Evolutionary conservation across 139 green algal species (phyloP).

Genomic region (Tetradesmus lagerheimii): DNA sequence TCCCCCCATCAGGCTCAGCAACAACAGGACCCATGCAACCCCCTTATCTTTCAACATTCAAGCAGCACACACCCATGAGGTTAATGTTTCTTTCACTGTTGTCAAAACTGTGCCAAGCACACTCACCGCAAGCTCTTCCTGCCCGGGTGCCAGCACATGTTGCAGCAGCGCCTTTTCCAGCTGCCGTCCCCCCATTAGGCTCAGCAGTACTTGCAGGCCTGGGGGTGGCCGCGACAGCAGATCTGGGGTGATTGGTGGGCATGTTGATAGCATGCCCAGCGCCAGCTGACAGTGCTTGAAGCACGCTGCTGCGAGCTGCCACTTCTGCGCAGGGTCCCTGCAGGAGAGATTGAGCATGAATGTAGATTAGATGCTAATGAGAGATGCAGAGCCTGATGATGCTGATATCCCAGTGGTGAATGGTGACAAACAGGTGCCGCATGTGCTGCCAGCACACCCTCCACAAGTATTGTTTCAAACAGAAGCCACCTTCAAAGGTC

Average conservation of each 20-base stretch:
- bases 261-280: neutral
- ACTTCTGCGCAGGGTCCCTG: conserved; percentile 74
- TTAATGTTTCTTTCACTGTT: too few species aligned
- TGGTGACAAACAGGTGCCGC: too few species aligned
- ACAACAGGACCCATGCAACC: too few species aligned
- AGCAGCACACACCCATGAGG: too few species aligned
- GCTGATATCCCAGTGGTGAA: too few species aligned
- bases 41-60: too few species aligned
- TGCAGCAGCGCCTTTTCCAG: conserved; percentile 52
- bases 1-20: conserved; percentile 67
- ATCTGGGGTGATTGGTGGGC: conserved; percentile 21
- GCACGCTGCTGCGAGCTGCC: conserved; percentile 72
- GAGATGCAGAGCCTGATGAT: too few species aligned
- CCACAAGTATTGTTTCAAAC: too few species aligned
- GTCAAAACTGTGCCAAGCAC: neutral
- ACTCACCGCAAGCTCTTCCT: conserved; percentile 54
- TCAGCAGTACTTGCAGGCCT: conserved; percentile 66
- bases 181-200: conserved; percentile 66
- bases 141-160: conserved; percentile 58
- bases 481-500: too few species aligned
- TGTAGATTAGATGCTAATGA: too few species aligned
- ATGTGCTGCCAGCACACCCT: too few species aligned
- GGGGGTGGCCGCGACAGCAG: conserved; percentile 40
- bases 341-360: neutral
- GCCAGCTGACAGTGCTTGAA: conserved; percentile 74